Evolutionary conservation across 2,329 filamentous ascomycete species (phyloP).

Genomic region (Cryphonectria naterciae): DNA sequence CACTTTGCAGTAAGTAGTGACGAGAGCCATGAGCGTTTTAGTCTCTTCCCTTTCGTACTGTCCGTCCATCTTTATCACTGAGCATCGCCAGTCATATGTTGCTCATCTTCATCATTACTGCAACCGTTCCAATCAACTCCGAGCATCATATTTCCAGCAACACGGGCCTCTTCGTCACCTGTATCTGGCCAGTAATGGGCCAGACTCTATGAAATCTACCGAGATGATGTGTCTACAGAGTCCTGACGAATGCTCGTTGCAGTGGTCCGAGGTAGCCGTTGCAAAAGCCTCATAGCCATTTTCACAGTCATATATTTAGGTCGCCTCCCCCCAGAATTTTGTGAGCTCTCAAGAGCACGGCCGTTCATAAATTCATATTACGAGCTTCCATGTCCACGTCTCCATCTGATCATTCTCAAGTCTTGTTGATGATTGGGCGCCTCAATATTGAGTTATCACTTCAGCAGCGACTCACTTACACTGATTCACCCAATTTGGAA

Average conservation of each 20-base stretch:
- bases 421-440: not conserved
- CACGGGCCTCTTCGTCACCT: not conserved
- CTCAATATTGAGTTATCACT: conserved; percentile 1
- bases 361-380: not conserved
- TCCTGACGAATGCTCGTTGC: not conserved
- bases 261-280: not conserved
- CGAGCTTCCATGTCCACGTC: not conserved
- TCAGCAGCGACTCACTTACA: not conserved
- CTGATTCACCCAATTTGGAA: not conserved
- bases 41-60: not conserved
- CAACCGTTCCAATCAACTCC: not conserved
- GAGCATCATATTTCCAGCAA: not conserved
- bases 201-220: not conserved
- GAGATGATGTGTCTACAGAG: not conserved
- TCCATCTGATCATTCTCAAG: not conserved
- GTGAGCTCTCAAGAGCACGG: not conserved
- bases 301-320: not conserved
- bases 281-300: not conserved
- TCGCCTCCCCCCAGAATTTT: not conserved
- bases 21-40: not conserved
- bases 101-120: not conserved
- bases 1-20: not conserved
- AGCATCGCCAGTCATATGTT: not conserved
- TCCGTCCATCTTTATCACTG: not conserved
- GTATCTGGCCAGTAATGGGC: not conserved